These are phyloP conservation scores for Ilyonectria destructans DNA, from an alignment of 2,329 filamentous ascomycete species.

Conservation along the genomic window DNA sequence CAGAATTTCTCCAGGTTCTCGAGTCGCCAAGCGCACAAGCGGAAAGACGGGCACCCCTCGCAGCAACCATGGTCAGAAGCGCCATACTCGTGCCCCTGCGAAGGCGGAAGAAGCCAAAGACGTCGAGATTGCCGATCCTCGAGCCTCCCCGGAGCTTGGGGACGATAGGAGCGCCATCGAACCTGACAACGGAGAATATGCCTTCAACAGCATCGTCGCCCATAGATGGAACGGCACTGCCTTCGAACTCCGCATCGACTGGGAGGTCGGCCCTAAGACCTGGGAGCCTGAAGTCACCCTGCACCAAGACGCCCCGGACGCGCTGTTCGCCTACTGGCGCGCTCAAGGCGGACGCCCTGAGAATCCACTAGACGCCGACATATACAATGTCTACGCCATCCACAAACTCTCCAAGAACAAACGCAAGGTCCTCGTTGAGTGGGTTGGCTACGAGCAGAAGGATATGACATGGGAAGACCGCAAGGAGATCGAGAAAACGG, in stretches of 20 bases:
- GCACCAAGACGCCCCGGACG: slow-evolving; percentile 51
- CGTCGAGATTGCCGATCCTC: too few relatives aligned
- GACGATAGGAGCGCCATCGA: too few relatives aligned
- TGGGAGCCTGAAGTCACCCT: slow-evolving; percentile 54
- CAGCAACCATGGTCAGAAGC: too few relatives aligned
- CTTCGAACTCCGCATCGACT: slow-evolving; percentile 52
- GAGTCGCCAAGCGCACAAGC: too few relatives aligned
- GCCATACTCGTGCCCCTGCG: too few relatives aligned
- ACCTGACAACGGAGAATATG: slow-evolving; percentile 16
- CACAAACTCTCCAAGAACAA: slow-evolving; percentile 49
- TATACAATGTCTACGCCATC: slow-evolving; percentile 53
- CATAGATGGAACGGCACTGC: slow-evolving; percentile 51
- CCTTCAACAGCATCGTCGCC: slow-evolving; percentile 41
- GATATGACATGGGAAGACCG: slow-evolving; percentile 52
- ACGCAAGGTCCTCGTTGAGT: slow-evolving; percentile 53
- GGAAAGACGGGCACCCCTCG: too few relatives aligned
- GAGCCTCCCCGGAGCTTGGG: too few relatives aligned
- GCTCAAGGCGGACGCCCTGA: slow-evolving; percentile 49
- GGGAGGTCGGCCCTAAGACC: slow-evolving; percentile 49
- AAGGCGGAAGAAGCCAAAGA: too few relatives aligned
- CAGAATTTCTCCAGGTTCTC: too few relatives aligned
- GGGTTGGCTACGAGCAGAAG: slow-evolving; percentile 51
- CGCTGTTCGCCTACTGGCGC: slow-evolving; percentile 54
- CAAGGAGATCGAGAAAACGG: slow-evolving; percentile 44
- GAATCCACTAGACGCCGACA: slow-evolving; percentile 49